Base-by-base conservation (phyloP, 2,329 filamentous ascomycete genomes). In the Helotiales sp. region DNA sequence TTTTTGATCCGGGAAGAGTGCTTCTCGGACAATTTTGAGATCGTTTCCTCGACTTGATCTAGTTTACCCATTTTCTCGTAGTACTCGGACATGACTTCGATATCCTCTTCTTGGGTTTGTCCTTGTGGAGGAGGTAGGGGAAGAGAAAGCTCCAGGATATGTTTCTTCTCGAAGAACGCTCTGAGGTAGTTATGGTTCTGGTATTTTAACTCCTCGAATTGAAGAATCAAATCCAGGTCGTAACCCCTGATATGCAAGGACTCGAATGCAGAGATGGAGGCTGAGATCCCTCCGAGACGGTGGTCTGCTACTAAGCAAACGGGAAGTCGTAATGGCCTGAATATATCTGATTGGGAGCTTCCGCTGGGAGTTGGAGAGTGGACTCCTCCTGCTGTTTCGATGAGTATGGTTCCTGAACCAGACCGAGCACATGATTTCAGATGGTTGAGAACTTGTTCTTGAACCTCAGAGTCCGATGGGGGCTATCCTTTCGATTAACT, bases 321-420 rank as follows among this genome's bases (percentile, higher is more conserved):
- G 0, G 93, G 92, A 0, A 91, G 79, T n/a, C 92, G 84, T 1
- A 96, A 79, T 0, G 91, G 88, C 22, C 89, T 83, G 75, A 94
- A 96, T 1, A 94, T 79, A 74, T 96, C 92, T 1, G 89, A 92
- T 75, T 96, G 93, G 0, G 90, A 88, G 1, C 84, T 90, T 10
- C 92, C 91, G 40, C 90, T 92, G 0, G 92, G 93, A 0, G 87
- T 87, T 0, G 93, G 93, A 0, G 92, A 95, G 69, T 95, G 88
- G 0, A 95, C 91, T 0, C 93, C 93, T 0, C 92, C 93, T 1
- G 93, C 92, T 1, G 93, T 96, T 77, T 96, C 93, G 54, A 96
- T 82, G 55, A 96, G 84, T 0, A 91, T 80, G 78, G 89, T 87
- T n/a, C 86, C 86, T 54, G 80, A 77, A 4, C 79, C 79, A 2